phyloP scores from a whole-genome alignment of 441 rosid species.

The Macaranga tanarius region DNA sequence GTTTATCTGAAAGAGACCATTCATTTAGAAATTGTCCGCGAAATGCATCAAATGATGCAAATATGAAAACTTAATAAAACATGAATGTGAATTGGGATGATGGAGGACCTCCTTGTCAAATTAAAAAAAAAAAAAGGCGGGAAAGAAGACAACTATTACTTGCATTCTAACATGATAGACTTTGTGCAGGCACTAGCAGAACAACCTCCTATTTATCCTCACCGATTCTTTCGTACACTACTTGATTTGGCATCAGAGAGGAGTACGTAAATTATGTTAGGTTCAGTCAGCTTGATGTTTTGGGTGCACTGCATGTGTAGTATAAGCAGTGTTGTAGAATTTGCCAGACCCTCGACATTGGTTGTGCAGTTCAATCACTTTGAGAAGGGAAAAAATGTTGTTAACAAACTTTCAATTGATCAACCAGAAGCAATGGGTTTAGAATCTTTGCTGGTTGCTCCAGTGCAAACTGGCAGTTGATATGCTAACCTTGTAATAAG shows the following conservation, averaged over 20 bases:
- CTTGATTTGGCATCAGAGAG: constrained; percentile 73
- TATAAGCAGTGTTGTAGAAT: background rate
- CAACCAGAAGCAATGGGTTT: background rate
- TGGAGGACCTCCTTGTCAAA: background rate
- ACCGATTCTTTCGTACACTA: constrained; percentile 67
- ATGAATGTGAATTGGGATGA: background rate
- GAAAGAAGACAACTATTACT: background rate
- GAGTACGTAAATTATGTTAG: constrained; percentile 23
- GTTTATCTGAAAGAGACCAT: no score
- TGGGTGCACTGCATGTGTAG: background rate
- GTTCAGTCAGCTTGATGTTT: background rate
- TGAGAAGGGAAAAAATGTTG: background rate
- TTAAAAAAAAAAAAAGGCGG: background rate
- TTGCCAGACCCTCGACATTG: background rate
- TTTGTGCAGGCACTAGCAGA: constrained; percentile 74
- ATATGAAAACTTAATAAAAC: background rate
- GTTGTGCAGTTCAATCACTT: background rate
- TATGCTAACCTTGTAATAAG: no score
- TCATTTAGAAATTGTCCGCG: background rate
- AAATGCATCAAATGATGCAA: no score
- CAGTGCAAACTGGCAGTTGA: background rate
- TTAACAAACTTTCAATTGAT: background rate
- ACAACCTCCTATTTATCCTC: constrained; percentile 80
- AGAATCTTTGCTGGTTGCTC: background rate
- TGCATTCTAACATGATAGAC: constrained; percentile 5